Base-by-base conservation (phyloP, 441 rosid species). In the Breynia disticha region DNA sequence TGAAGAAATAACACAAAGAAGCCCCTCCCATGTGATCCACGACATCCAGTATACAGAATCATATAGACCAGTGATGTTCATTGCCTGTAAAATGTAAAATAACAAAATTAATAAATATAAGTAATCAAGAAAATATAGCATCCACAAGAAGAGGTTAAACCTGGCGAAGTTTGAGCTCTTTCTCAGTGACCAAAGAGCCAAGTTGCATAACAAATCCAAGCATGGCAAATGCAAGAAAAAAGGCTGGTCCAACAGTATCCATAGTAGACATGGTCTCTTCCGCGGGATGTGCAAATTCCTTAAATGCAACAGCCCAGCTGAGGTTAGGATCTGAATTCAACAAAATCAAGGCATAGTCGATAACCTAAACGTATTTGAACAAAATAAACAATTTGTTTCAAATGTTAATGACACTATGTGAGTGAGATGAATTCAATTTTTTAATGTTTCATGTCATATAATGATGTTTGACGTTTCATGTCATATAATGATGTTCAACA, bases 131-230 rank as follows among this genome's bases (percentile, higher is more conserved):
- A 42, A n/a, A 17, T 22, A 7, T 11, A 21, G 13, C 46, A 32
- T 55, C 39, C 19, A 44, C 13, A 37, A n/a, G n/a, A n/a, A n/a
- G n/a, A n/a, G n/a, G n/a, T n/a, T 41, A 54, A 49, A 87, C 98
- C 96, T 87, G 95, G 2, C 98, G 97, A 68, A 93, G 98, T 74
- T 83, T 88, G 39, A 93, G 87, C 81, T 93, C 98, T 64, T 84
- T 93, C 83, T 88, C 98, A 7, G 77, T 56, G 12, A 82, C 73
- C 64, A 93, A 61, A 51, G 84, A 73, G 67, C 93, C 73, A 5
- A 88, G 77, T 61, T 93, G 96, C 48, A 88, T 67, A 44, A 86
- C 97, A 55, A 93, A 88, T 65, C 88, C 79, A 60, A 93, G 86
- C 98, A 86, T 86, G 11, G 93, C 77, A 65, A 81, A 72, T 11